Evolutionary conservation across 352 stramenopile species (phyloP), one percentile per base, ranked within the genome.

Genomic region (Peronospora tabacina): DNA sequence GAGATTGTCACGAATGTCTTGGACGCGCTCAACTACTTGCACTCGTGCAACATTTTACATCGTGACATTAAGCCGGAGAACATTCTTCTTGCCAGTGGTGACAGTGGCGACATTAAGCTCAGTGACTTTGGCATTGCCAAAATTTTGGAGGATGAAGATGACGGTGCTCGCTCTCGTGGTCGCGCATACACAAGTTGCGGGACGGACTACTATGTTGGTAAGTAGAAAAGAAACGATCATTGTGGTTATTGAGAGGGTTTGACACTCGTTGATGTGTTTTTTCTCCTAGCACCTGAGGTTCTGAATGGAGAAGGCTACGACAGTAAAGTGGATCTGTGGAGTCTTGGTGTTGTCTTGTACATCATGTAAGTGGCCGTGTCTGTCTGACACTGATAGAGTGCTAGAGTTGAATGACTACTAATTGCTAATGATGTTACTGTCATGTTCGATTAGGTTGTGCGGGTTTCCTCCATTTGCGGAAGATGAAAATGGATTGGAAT

Each of bases 281-380:
- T 41, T 1, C 37, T 0, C 20, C 2, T 46, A 71, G 82, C 82
- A 9, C 80, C 82, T 2, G 82, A 93, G 43, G 82, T 93, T 52
- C 67, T 90, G 44, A 90, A 89, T 34, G 80, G 77, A 55, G 76
- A 91, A 62, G 78, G 82, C 3, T 90, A 90, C 62, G 78, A 91
- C 75, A 90, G 63, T 68, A 91, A 90, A 61, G 80, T 93, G 44
- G 80, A 93, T 45, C 37, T 90, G 16, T 93, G 82, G 82, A 91
- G 80, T 66, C 68, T 88, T 32, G 82, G 82, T 20, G 80, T 93
- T 44, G 82, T 93, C 12, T 70, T 88, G 37, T 93, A 93, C 61
- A 91, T 93, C 58, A 93, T 93, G 82, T 84, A 69, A 53, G 71
- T 58, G 19, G 9, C 36, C 10, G 17, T 29, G 12, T 9, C 17